Evolutionary conservation across 2,329 filamentous ascomycete species (phyloP).

Genomic region (Aspergillus ochraceoroseus): DNA sequence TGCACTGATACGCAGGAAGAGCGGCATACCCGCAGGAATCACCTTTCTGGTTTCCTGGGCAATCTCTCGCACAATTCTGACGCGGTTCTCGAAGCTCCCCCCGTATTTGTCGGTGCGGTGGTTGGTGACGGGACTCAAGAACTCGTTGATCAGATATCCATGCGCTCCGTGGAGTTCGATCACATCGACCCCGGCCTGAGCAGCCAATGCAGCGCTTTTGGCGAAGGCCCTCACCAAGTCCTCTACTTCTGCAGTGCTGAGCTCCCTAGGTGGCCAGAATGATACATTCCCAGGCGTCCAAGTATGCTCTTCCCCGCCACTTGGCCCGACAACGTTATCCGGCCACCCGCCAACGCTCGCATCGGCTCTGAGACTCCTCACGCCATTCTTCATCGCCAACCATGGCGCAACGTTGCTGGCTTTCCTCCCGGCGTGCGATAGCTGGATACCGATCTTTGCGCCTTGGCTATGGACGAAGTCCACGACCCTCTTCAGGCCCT

Average conservation of each 20-base stretch:
- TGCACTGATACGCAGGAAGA: slow-evolving; percentile 68
- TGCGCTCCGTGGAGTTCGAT: slow-evolving; percentile 79
- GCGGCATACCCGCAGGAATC: slow-evolving; percentile 63
- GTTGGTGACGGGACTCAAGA: slow-evolving; percentile 67
- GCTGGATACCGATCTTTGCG: slow-evolving; percentile 72
- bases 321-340: slow-evolving; percentile 28
- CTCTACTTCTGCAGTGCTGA: slow-evolving; percentile 65
- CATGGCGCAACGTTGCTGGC: slow-evolving; percentile 54
- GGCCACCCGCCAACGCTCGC: slow-evolving; percentile 52
- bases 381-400: slow-evolving; percentile 38
- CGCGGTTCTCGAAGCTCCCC: slow-evolving; percentile 58
- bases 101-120: slow-evolving; percentile 56
- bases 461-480: slow-evolving; percentile 76
- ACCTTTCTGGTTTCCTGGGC: slow-evolving; percentile 57
- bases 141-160: slow-evolving; percentile 68
- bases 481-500: slow-evolving; percentile 61
- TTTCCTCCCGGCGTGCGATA: slow-evolving; percentile 71
- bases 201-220: slow-evolving; percentile 54
- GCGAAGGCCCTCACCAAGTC: slow-evolving; percentile 59
- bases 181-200: slow-evolving; percentile 68
- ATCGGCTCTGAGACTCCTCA: slow-evolving; percentile 44
- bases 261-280: slow-evolving; percentile 59
- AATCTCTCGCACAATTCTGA: slow-evolving; percentile 62
- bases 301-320: no score
- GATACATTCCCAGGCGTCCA: slow-evolving; percentile 59